Evolutionary conservation across 1,284 basidiomycete species (phyloP), one percentile per base, ranked within the genome.

Genomic region (Malassezia globosa): DNA sequence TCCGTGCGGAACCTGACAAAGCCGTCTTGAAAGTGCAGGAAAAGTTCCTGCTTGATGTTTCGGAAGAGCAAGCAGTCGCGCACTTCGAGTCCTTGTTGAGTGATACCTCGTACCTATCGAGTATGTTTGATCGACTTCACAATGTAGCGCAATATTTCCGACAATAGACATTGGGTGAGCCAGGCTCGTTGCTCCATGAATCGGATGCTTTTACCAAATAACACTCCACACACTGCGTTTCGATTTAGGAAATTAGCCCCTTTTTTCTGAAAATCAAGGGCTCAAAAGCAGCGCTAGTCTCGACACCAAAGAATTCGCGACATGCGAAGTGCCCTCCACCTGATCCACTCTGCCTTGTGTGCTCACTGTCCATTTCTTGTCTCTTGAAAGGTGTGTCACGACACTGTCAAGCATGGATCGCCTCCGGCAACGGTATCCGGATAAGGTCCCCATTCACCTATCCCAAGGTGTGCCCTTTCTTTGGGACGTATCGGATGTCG

Each of bases 51-150:
- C 76, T 96, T 45, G 87, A 94, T 69, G 76, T 96, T 24, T 54
- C 42, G 27, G 95, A 72, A 46, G 64, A 60, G 21, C 66, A 72
- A 66, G 94, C 94, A 6, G 90, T 96, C 73, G 87, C 90, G 73
- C 86, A 92, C 70, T 95, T 97, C 63, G 90, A 96, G 74, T 80
- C 82, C 23, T 72, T 96, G 46, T 73, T 99, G 54, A 94, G 92
- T 66, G 90, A 97, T 69, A 95, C 87, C 2, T 89, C 86, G 29
- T 92, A 94, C 72, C 80, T 96, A 60, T 87, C 87, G 0, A 86
- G 84, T 24, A 83, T 99, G 46, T 79, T 97, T 41, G 70, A 72
- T 46, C 54, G 67, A 34, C 54, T 72, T 33, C 66, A 71, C 53
- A 66, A 66, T 41, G 61, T 66, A 55, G 67, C 67, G 11, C 67